These are phyloP conservation scores for Phytophthora hybrid DNA, from an alignment of 352 stramenopile species.

Conservation along the genomic window DNA sequence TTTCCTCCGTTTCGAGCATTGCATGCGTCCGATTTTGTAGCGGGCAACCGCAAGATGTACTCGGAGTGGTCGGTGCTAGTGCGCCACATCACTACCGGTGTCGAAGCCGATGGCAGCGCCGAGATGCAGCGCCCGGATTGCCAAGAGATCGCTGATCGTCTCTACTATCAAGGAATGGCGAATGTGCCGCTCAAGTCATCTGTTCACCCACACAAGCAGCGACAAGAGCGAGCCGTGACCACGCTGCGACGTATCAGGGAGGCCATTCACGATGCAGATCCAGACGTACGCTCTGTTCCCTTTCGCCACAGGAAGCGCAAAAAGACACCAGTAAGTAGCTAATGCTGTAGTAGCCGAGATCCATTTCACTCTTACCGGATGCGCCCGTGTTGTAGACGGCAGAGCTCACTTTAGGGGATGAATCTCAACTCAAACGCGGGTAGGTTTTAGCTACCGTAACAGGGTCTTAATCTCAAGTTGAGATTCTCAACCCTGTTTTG, in stretches of 20 bases:
- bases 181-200: conserved; percentile 3
- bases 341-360: too few relatives aligned
- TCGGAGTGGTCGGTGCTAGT: conserved; percentile 18
- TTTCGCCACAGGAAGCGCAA: conserved; percentile 15
- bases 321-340: too few relatives aligned
- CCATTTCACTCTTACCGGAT: too few relatives aligned
- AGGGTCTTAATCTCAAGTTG: conserved; percentile 11
- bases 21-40: conserved; percentile 5
- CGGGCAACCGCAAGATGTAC: conserved; percentile 14
- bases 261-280: conserved; percentile 2
- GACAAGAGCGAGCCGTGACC: conserved; percentile 11
- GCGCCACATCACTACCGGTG: conserved; percentile 5
- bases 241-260: conserved; percentile 5
- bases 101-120: not conserved
- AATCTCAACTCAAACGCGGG: not conserved
- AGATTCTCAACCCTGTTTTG: too few relatives aligned
- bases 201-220: not conserved
- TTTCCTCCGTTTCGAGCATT: conserved; percentile 7
- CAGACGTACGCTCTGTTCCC: not conserved
- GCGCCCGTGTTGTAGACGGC: too few relatives aligned
- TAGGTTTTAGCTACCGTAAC: not conserved
- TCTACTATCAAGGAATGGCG: conserved; percentile 9
- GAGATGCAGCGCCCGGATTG: not conserved
- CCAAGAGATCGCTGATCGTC: not conserved
- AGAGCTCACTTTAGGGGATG: not conserved